These are phyloP conservation scores for Ogataea siamensis DNA, from an alignment of 805 yeast genomes.

Conservation along the genomic window DNA sequence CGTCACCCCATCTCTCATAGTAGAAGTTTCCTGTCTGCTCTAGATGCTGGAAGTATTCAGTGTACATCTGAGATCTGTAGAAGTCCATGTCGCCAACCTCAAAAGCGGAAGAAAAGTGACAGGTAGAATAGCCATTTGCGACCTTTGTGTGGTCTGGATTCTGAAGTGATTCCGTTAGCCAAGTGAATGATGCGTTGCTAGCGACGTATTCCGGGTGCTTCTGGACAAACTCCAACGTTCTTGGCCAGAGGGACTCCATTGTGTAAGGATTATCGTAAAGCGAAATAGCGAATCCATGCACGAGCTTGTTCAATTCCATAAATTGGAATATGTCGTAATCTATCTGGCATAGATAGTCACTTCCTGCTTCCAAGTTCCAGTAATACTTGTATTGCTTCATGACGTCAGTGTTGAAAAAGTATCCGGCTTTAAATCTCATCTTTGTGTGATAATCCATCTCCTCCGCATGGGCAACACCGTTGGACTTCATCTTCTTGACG, in stretches of 20 bases:
- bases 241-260: constrained; percentile 73
- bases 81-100: constrained; percentile 75
- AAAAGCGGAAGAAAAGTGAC: constrained; percentile 87
- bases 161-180: constrained; percentile 70
- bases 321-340: constrained; percentile 78
- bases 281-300: constrained; percentile 74
- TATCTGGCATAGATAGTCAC: constrained; percentile 69
- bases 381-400: constrained; percentile 73
- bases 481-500: constrained; percentile 26
- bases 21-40: constrained; percentile 77
- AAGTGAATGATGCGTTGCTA: constrained; percentile 61
- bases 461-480: constrained; percentile 68
- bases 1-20: constrained; percentile 66
- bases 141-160: constrained; percentile 43
- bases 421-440: constrained; percentile 86
- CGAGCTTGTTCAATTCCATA: constrained; percentile 71
- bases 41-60: constrained; percentile 59
- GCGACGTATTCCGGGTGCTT: constrained; percentile 57
- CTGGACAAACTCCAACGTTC: constrained; percentile 61
- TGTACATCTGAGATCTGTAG: constrained; percentile 68
- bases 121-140: constrained; percentile 63
- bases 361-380: constrained; percentile 92
- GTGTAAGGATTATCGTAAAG: constrained; percentile 63
- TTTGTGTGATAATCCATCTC: constrained; percentile 76
- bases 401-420: constrained; percentile 69